These are phyloP conservation scores for Plantago ovata DNA, from an alignment of 257 asterid genomes.

Conservation along the genomic window DNA sequence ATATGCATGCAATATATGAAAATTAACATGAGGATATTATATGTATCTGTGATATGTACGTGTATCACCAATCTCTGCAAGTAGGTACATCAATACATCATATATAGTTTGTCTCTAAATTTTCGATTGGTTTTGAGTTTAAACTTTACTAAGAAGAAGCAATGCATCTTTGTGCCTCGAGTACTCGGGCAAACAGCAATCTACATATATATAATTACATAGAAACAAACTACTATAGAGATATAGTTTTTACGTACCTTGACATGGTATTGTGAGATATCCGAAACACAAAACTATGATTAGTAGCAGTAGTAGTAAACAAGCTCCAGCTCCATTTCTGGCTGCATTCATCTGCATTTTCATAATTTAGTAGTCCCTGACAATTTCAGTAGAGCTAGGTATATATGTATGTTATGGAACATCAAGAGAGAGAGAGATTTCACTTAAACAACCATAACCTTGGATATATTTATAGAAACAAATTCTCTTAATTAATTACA, in stretches of 20 bases:
- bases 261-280: constrained; percentile 23
- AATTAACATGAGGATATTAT: no score
- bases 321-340: constrained; percentile 18
- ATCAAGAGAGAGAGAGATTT: constrained; percentile 31
- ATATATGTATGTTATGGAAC: constrained; percentile 22
- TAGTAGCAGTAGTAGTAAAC: constrained; percentile 17
- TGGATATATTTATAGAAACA: constrained; percentile 44
- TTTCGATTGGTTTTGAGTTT: no score
- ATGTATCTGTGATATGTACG: no score
- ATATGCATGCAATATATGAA: no score
- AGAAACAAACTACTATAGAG: constrained; percentile 20
- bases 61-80: no score
- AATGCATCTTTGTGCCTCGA: no score
- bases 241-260: constrained; percentile 27
- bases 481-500: no score
- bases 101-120: no score
- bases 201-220: not conserved
- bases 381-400: not conserved
- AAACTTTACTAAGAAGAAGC: no score
- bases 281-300: constrained; percentile 26
- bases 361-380: no score
- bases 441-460: constrained; percentile 12
- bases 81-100: no score
- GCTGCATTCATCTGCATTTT: constrained; percentile 30
- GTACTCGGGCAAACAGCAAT: no score